Conservation (phyloP, 2,329 filamentous ascomycete species). For the Colletotrichum incanum region DNA sequence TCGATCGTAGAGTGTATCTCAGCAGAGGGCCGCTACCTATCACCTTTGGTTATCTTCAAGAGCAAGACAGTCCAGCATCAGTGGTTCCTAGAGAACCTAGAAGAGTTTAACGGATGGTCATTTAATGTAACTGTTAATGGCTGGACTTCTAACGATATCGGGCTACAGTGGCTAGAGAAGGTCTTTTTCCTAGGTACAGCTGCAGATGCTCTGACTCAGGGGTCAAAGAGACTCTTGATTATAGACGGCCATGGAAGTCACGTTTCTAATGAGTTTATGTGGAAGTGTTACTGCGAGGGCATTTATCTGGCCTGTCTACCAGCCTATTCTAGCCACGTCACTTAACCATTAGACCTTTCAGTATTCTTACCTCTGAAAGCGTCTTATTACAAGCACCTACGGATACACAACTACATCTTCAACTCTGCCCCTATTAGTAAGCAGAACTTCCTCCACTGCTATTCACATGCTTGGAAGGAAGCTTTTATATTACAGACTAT, state of each 20-base stretch:
- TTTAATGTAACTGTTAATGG: slow-evolving; percentile 42
- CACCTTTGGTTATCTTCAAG: slow-evolving; percentile 45
- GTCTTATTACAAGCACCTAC: background rate
- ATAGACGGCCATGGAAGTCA: slow-evolving; percentile 43
- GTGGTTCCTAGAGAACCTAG: slow-evolving; percentile 35
- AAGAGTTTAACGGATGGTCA: slow-evolving; percentile 24
- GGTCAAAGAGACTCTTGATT: slow-evolving; percentile 34
- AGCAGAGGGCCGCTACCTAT: slow-evolving; percentile 17
- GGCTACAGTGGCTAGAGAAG: slow-evolving; percentile 41
- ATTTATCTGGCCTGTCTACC: slow-evolving; percentile 43
- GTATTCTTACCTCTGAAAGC: background rate
- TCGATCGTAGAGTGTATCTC: slow-evolving; percentile 45
- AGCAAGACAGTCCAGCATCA: slow-evolving; percentile 36
- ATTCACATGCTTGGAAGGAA: background rate
- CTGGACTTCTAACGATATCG: slow-evolving; percentile 44
- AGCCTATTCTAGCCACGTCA: slow-evolving; percentile 45
- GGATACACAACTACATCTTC: background rate
- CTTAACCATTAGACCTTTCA: slow-evolving; percentile 42
- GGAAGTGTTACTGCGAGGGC: slow-evolving; percentile 39
- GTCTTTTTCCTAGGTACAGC: slow-evolving; percentile 42
- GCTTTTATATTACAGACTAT: background rate
- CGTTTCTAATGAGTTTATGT: slow-evolving; percentile 44
- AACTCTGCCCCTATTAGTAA: background rate
- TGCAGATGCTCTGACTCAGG: background rate
- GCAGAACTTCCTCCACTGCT: background rate